Evolutionary conservation across 768 basidiomycete genomes (phyloP).

Genomic region (Boletellus ananas): DNA sequence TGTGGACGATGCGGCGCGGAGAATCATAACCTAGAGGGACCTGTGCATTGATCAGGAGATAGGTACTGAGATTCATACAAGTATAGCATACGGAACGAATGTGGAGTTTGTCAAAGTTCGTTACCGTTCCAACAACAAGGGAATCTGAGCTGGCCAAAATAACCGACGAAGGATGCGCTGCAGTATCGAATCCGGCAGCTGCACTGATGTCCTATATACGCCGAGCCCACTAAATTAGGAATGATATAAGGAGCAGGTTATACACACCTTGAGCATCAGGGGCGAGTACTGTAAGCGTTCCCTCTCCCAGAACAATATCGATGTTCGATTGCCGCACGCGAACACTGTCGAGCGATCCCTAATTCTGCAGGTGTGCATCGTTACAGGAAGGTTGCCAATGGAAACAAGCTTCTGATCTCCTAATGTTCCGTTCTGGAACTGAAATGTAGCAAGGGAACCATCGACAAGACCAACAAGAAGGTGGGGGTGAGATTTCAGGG

Average conservation of each 20-base stretch:
- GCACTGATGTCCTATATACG: slow-evolving; percentile 48
- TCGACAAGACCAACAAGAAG: slow-evolving; percentile 74
- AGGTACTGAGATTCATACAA: not conserved
- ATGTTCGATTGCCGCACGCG: slow-evolving; percentile 67
- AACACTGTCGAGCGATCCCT: slow-evolving; percentile 57
- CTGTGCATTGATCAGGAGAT: slow-evolving; percentile 34
- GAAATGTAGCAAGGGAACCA: slow-evolving; percentile 61
- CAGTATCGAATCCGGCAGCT: slow-evolving; percentile 47
- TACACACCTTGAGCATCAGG: slow-evolving; percentile 60
- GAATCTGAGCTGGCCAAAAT: slow-evolving; percentile 51
- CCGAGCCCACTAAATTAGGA: slow-evolving; percentile 2
- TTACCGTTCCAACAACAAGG: slow-evolving; percentile 63
- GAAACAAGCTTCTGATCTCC: slow-evolving; percentile 55
- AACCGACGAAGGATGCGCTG: slow-evolving; percentile 49
- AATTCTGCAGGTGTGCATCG: slow-evolving; percentile 51
- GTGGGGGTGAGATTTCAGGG: slow-evolving; percentile 43
- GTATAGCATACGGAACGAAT: slow-evolving; percentile 60
- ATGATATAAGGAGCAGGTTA: not conserved
- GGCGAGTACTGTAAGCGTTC: slow-evolving; percentile 64
- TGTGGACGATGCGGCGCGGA: slow-evolving; percentile 65
- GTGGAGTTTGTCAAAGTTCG: slow-evolving; percentile 73
- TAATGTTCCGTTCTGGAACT: slow-evolving; percentile 40
- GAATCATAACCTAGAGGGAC: slow-evolving; percentile 67
- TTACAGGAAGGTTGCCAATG: slow-evolving; percentile 66
- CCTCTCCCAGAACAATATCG: slow-evolving; percentile 65